Conservation (phyloP, 371 early-diverging fungal species). For the Mucor lusitanicus region DNA sequence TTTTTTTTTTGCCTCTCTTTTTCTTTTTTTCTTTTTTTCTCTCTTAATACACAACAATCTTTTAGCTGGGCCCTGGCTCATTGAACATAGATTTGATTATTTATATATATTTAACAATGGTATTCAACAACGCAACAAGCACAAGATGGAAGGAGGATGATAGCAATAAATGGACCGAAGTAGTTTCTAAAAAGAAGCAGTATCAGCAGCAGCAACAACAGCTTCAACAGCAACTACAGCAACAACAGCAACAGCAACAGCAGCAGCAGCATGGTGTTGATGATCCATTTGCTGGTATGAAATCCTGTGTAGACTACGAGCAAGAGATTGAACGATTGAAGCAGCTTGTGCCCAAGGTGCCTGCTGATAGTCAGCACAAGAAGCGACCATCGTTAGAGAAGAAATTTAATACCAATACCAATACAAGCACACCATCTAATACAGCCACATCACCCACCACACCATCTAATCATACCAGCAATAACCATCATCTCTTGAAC, state of each 20-base stretch:
- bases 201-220: conserved; percentile 5
- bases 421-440: not conserved
- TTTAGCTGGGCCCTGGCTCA: conserved; percentile 2
- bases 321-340: conserved; percentile 49
- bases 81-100: not conserved
- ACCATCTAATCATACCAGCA: not conserved
- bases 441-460: not conserved
- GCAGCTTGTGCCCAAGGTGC: conserved; percentile 42
- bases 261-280: not conserved
- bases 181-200: conserved; percentile 15
- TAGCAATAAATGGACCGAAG: conserved; percentile 13
- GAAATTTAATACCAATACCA: not conserved
- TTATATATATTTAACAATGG: not conserved
- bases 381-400: not conserved
- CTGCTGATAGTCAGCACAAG: conserved; percentile 20
- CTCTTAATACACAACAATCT: not conserved
- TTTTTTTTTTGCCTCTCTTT: not conserved
- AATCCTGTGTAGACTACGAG: conserved; percentile 42
- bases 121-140: not conserved
- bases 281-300: conserved; percentile 56
- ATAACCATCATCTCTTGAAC: not conserved
- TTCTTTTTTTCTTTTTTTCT: not conserved
- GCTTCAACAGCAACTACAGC: not conserved
- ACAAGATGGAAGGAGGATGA: not conserved
- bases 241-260: not conserved